Percentiles rank a stretch among this genome's conserved stretches.
phyloP scores from a whole-genome alignment of 1,139 yeast genomes.

The Groenewaldozyma auringiensis region DNA sequence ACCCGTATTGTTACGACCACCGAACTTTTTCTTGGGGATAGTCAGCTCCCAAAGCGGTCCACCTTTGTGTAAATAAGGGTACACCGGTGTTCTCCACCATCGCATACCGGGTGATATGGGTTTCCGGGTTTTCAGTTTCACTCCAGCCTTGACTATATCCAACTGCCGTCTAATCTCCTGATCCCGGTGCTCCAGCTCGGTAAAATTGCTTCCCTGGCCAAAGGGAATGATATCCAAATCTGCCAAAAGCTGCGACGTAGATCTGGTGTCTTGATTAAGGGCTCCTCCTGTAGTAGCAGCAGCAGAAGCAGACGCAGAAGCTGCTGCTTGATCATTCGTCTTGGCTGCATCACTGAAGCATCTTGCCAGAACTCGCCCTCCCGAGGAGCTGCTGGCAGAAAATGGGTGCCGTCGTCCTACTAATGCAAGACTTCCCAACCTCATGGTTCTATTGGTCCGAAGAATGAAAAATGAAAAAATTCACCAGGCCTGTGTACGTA shows the following conservation, averaged over 20 bases:
- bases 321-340: background rate
- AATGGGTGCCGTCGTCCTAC: no score
- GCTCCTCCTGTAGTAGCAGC: no score
- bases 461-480: background rate
- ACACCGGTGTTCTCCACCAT: conserved; percentile 83
- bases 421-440: background rate
- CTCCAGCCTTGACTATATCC: conserved; percentile 61
- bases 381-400: no score
- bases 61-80: conserved; percentile 81
- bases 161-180: conserved; percentile 62
- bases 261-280: background rate
- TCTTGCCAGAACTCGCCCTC: no score
- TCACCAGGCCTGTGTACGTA: no score
- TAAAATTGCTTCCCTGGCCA: conserved; percentile 30
- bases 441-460: no score
- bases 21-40: conserved; percentile 57
- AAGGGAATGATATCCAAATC: conserved; percentile 20
- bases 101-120: conserved; percentile 85
- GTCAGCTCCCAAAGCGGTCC: conserved; percentile 74
- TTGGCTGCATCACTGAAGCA: background rate
- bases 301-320: background rate
- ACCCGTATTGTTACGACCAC: conserved; percentile 91
- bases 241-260: conserved; percentile 8
- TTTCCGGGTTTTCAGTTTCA: conserved; percentile 64
- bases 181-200: conserved; percentile 77